Evolutionary conservation across 2,329 filamentous ascomycete genomes (phyloP).

Genomic region (Xylaria sp.): DNA sequence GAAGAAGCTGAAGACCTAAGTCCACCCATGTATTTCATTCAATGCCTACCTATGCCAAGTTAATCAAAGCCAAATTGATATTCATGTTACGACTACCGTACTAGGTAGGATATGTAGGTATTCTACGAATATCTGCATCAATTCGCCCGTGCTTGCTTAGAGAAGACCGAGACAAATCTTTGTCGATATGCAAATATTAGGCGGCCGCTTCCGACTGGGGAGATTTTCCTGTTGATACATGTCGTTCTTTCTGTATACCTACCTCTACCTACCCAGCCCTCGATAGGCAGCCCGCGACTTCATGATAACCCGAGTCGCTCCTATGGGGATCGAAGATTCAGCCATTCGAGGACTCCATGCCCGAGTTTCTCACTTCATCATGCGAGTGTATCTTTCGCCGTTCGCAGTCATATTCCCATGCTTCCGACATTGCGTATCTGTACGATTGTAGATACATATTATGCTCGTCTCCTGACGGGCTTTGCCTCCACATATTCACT

Average conservation of each 20-base stretch:
- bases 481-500: not conserved
- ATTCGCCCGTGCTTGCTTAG: too few species aligned
- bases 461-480: not conserved
- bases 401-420: not conserved
- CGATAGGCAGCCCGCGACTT: not conserved
- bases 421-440: not conserved
- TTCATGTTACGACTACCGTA: too few species aligned
- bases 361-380: not conserved
- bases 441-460: not conserved
- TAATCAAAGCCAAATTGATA: too few species aligned
- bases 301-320: not conserved
- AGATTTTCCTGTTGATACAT: not conserved
- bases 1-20: slow-evolving; percentile 38
- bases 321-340: not conserved
- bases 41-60: not conserved
- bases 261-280: not conserved
- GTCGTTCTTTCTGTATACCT: not conserved
- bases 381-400: not conserved
- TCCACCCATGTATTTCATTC: not conserved
- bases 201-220: not conserved
- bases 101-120: too few species aligned
- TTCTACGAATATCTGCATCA: too few species aligned
- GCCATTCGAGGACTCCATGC: not conserved
- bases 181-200: not conserved
- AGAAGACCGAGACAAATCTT: too few species aligned